Evolutionary conservation across 2,329 filamentous ascomycete species (phyloP), one percentile per base, ranked within the genome.

Genomic region (Penicillium aurantiogriseum): DNA sequence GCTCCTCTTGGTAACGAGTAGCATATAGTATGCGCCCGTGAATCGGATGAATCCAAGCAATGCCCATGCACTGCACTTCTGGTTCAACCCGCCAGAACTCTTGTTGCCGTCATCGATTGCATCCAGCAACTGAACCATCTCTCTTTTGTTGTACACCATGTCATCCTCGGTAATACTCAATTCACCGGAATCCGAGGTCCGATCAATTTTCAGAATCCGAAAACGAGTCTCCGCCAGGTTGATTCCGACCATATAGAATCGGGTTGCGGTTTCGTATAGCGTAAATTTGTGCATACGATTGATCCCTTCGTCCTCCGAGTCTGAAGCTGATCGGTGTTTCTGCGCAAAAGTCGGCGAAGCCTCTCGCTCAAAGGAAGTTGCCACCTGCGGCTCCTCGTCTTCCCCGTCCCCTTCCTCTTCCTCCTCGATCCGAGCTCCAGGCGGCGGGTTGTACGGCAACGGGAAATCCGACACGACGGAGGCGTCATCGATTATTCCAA

Each of bases 81-180:
- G 81, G 73, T 90, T 94, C 76, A 99, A 84, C 1, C 94, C 94
- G 25, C 94, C 94, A 0, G 91, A 91, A 8, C 85, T 87, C 69
- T 90, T 92, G 74, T 97, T 99, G 0, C 94, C 94, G 71, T 97
- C 91, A 68, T 97, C 92, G 56, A 99, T 95, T 17, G 92, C 90
- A 72, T 94, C 91, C 46, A 99, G 79, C n/a, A 97, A 82, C 74
- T 94, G 88, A 67, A 89, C 92, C 86, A 97, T 95, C 75, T 97
- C 91, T 72, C 88, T 88, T 70, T 92, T 90, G 48, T 87, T 92
- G 76, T 99, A 99, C 5, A 97, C 85, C 65, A 93, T 96, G 69
- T 95, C 94, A 78, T 99, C 94, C 74, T 99, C 94, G 15, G 89
- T 89, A 66, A 99, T 87, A 67, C 83, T 90, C 60, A 97, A 79